phyloP scores from a whole-genome alignment of 2,329 filamentous ascomycete genomes.

The Bipolaris gigantea region DNA sequence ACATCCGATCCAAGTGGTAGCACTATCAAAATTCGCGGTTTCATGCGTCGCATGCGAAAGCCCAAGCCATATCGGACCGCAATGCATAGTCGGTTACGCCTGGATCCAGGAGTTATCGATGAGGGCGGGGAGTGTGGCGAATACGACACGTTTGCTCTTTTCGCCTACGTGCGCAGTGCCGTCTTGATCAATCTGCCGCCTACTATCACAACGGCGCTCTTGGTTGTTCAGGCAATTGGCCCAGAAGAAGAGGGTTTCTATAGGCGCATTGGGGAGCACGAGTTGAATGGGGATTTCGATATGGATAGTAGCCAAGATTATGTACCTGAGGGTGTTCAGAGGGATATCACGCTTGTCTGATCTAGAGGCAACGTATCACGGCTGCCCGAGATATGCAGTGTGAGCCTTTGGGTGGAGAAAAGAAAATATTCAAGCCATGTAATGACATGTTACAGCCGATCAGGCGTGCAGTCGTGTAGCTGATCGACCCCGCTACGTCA shows the following conservation, averaged over 20 bases:
- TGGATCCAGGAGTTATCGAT: not conserved
- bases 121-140: not conserved
- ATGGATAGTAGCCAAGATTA: not conserved
- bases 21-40: not conserved
- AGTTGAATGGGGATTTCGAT: not conserved
- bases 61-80: not conserved
- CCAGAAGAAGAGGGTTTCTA: not conserved
- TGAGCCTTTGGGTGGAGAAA: not conserved
- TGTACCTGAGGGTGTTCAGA: not conserved
- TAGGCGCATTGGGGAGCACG: not conserved
- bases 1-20: constrained; percentile 1
- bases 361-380: not conserved
- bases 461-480: not conserved
- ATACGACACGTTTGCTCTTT: not conserved
- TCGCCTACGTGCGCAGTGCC: not conserved
- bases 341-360: not conserved
- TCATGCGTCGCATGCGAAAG: not conserved
- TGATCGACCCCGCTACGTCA: constrained; percentile 8
- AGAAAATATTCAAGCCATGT: not conserved
- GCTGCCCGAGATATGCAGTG: not conserved
- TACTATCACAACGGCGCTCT: not conserved
- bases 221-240: not conserved
- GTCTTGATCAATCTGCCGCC: not conserved
- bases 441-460: not conserved
- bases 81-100: not conserved